Base-by-base conservation (phyloP, 1,284 basidiomycete species). In the Leucoagaricus sp. region DNA sequence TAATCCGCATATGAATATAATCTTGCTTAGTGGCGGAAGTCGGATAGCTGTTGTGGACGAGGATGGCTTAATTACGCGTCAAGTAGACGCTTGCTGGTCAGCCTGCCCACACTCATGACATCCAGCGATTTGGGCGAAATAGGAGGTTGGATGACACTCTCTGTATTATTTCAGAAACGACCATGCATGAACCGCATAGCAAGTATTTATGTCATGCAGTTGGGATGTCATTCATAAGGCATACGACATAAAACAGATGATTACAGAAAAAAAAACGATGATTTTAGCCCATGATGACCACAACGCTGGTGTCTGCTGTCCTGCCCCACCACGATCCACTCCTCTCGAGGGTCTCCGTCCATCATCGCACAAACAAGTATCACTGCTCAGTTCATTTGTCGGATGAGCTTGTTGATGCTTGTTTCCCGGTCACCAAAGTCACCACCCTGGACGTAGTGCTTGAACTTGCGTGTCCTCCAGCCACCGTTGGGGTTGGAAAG, bases 401-500 rank as follows among this genome's bases (percentile, higher is more conserved):
- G 84, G 76, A 98, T 87, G 76, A 98, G 91, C 77, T 91, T 90
- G 87, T 96, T 96, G 83, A 98, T 98, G 83, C 93, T 93, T 68
- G 81, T 80, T 79, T 98, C 96, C 72, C 95, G 91, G 84, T 98
- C 89, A 76, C 96, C 96, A 72, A 91, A 91, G 82, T 98, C 96
- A 80, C 96, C 95, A 70, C 93, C 93, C 82, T 95, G 85, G 61
- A 96, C 85, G 74, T 83, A 96, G 79, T 93, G 90, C 79, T 89
- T 94, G 89, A 98, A 96, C 83, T 99, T 99, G 73, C 94, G 86
- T 71, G 84, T 86, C 78, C 93, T 90, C 95, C 94, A 99, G 69
- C 97, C 97, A 66, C 97, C 96, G 68, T 86, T 98, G 59, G 97
- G 96, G 88, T 98, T 98, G 66, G 94, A 97, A 62, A 99, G 91